Conservation (phyloP, 441 rosid genomes). For the Eugenia klotzschiana region DNA sequence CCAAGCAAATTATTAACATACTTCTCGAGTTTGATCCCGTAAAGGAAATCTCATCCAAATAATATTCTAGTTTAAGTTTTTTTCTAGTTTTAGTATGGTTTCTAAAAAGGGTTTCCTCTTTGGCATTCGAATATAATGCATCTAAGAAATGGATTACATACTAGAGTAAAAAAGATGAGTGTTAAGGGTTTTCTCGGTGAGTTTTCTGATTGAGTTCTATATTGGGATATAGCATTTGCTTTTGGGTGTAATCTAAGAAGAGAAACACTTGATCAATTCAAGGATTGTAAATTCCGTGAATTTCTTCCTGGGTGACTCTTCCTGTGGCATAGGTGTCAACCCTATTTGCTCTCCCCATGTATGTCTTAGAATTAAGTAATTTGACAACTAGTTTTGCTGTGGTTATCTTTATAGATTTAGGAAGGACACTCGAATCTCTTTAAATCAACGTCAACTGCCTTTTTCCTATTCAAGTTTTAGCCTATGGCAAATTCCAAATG, state of each 20-base stretch:
- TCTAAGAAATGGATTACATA: background rate
- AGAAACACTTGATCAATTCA: background rate
- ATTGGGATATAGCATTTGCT: too few species aligned
- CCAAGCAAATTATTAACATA: background rate
- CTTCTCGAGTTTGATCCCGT: background rate
- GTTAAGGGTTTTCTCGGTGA: background rate
- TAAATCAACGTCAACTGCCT: background rate
- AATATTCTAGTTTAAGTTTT: background rate
- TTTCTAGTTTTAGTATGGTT: background rate
- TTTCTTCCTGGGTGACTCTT: too few species aligned
- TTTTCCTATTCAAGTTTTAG: background rate
- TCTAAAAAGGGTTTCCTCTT: background rate
- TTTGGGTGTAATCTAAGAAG: too few species aligned
- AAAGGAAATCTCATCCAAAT: background rate
- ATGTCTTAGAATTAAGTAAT: background rate
- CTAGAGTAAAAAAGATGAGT: background rate
- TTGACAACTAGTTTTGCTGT: background rate
- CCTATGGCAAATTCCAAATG: background rate
- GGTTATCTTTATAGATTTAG: background rate
- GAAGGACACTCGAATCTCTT: background rate
- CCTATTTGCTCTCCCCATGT: background rate
- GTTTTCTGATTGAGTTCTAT: too few species aligned
- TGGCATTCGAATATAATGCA: background rate
- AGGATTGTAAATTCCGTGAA: background rate
- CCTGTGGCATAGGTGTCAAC: too few species aligned